Base-by-base conservation (phyloP, 1,284 basidiomycete species). In the Rhodotorula sp. region DNA sequence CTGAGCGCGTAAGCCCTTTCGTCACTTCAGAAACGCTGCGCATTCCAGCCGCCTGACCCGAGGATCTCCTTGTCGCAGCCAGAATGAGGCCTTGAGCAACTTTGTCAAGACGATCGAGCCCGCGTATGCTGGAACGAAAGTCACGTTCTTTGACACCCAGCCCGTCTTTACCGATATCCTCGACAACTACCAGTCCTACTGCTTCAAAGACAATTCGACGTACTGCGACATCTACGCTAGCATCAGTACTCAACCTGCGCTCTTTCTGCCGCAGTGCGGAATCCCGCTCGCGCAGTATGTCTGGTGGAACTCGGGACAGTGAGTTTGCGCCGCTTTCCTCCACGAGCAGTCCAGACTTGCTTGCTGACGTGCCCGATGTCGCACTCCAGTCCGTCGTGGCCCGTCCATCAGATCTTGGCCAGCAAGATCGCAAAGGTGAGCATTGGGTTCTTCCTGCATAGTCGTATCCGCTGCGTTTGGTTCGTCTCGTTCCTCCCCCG, bases 241-340 rank as follows among this genome's bases (percentile, higher is more conserved):
- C n/a, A 30, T 57, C 18, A 37, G 6, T 18, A 56, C 53, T 48
- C 29, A 46, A 44, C 68, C 68, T n/a, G 26, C 49, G 10, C 49
- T 53, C 3, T 22, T 6, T 1, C 30, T 53, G 2, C 54, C 67
- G 4, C 30, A 53, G n/a, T 72, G 70, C 48, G 14, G 33, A 0
- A 56, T 37, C 44, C 70, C 70, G 3, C 14, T 72, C 26, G 17
- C 7, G 12, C 48, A 66, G 42, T 69, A 60, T 22, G 55, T 66
- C 6, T 72, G 70, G 70, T 63, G 61, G 59, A 63, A 66, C 29
- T 24, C 45, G 14, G 69, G 69, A 29, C 70, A 72, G 66, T 63
- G 18, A 22, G 49, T 51, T n/a, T 51, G 12, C 12, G 24, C 57
- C 1, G 24, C n/a, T 15, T 44, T 12, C 14, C 57, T 42, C 37